These are phyloP conservation scores for Fusarium sp. DNA, from an alignment of 2,329 filamentous ascomycete genomes.

Conservation along the genomic window DNA sequence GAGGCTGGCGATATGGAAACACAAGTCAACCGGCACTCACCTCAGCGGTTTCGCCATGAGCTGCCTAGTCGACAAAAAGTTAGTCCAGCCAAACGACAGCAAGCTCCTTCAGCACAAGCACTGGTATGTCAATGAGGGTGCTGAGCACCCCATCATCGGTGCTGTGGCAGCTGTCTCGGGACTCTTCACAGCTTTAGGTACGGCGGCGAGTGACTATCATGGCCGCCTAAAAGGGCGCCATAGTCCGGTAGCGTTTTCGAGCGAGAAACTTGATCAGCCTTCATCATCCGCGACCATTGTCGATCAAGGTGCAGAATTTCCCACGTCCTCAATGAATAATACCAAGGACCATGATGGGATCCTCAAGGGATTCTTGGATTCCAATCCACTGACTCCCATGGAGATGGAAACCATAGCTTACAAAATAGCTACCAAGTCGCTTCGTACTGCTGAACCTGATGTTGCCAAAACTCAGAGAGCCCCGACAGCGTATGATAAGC, in stretches of 20 bases:
- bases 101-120: conserved; percentile 63
- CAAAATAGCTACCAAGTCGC: not conserved
- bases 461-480: not conserved
- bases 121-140: conserved; percentile 74
- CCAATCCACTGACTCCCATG: not conserved
- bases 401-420: not conserved
- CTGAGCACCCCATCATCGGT: conserved; percentile 73
- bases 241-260: not conserved
- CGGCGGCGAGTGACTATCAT: not conserved
- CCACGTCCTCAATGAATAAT: not conserved
- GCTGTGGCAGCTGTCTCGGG: conserved; percentile 72
- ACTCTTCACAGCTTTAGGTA: conserved; percentile 67
- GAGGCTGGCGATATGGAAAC: conserved; percentile 70
- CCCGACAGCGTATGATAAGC: not conserved
- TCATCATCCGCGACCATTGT: not conserved
- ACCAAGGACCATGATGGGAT: not conserved
- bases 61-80: conserved; percentile 65
- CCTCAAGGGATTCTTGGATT: not conserved
- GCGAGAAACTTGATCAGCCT: not conserved
- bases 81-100: conserved; percentile 68
- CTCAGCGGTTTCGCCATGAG: conserved; percentile 72
- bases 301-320: not conserved
- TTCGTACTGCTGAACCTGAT: not conserved
- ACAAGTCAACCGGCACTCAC: conserved; percentile 65
- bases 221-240: not conserved